These are phyloP conservation scores for Bothriochloa decipiens DNA, from an alignment of 176 grass and related monocot genomes.

Conservation along the genomic window DNA sequence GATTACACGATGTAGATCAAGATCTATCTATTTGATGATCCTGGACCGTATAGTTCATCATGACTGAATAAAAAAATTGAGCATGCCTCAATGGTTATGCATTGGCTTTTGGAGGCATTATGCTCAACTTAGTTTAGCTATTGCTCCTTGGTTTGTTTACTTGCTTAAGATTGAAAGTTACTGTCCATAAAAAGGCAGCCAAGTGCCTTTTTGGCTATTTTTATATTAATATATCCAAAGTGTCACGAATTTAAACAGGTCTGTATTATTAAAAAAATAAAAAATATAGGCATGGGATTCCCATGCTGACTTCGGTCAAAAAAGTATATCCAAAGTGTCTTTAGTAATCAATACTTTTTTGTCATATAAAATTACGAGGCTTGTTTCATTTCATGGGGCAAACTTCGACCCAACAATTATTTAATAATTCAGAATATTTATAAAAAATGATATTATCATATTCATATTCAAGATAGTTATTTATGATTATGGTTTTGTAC, in stretches of 20 bases:
- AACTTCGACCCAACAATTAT: no score
- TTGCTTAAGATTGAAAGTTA: background rate
- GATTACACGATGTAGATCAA: background rate
- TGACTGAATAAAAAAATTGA: constrained; percentile 30
- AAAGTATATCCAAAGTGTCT: background rate
- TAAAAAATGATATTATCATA: background rate
- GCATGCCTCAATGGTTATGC: constrained; percentile 1
- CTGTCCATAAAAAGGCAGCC: constrained; percentile 20
- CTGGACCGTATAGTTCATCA: constrained; percentile 15
- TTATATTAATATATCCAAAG: no score
- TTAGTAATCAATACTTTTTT: background rate
- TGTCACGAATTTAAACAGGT: no score
- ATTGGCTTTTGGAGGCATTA: constrained; percentile 45
- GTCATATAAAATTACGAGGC: background rate
- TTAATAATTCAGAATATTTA: no score
- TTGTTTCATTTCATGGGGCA: background rate
- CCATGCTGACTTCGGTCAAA: no score
- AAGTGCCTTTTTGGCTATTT: no score
- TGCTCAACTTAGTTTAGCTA: background rate
- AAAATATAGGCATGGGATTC: no score
- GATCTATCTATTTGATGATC: constrained; percentile 39
- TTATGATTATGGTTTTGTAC: background rate
- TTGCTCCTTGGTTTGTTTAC: background rate
- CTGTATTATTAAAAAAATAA: no score
- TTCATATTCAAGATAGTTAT: background rate